Base-by-base conservation (phyloP, 208 protist species). In the Angomonas ambiguus region DNA sequence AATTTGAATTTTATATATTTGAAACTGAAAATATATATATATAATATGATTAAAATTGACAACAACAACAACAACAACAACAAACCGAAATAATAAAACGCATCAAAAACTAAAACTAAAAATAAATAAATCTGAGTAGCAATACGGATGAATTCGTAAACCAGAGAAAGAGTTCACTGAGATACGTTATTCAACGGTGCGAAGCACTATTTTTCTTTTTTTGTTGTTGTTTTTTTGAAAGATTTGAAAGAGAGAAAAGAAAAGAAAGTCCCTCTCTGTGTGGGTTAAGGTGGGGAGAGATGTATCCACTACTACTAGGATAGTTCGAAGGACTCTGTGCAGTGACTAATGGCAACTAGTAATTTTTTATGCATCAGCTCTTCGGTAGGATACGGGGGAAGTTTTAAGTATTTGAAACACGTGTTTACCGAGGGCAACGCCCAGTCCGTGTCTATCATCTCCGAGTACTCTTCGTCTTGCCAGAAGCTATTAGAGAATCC, bases 401-500 rank as follows among this genome's bases (percentile, higher is more conserved):
- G 70, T 60, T 96, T 96, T 28, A 96, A 68, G 68, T 96, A 96
- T 24, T 85, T 77, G 61, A 96, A 96, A 67, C 92, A 96, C 30
- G 92, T 96, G 71, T 96, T 96, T 24, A 94, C 88, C 4, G 88
- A 94, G 11, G 92, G 92, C 38, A 96, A 65, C 0, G 87, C 79
- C 86, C 91, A 94, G 49, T 91, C 83, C 6, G 68, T 56, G 16
- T 79, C 25, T 8, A 74, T 31, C 10, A 61, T 25, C 2, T 48
- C 48, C n/a, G 30, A 62, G 1, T 30, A 3, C 0, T 32, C 48
- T 2, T 73, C 56, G 27, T 72, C 72, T n/a, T n/a, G 38, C 6
- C 2, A 4, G 0, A 45, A 31, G 33, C 22, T 27, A 31, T 33
- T 56, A 28, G 16, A 4, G 35, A 63, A 49, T 22, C 38, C 25